phyloP scores from a whole-genome alignment of 805 yeast genomes.

The Wickerhamiella lipophila region DNA sequence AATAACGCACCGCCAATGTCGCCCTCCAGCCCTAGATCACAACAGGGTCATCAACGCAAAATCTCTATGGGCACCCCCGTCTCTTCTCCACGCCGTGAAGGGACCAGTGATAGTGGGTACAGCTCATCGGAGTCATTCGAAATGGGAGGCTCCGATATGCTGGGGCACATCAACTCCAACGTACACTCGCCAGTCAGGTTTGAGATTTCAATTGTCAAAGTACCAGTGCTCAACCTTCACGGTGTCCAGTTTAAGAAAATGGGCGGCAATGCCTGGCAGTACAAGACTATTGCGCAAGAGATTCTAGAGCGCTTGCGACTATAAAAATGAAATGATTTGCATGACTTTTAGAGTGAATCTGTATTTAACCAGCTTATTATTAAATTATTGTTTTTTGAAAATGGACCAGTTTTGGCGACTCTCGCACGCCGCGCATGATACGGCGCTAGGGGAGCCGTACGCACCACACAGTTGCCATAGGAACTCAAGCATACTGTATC shows the following conservation, averaged over 20 bases:
- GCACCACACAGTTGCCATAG: too few relatives aligned
- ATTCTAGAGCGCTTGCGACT: slow-evolving; percentile 49
- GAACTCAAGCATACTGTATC: too few relatives aligned
- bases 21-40: slow-evolving; percentile 22
- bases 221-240: slow-evolving; percentile 75
- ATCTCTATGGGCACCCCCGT: slow-evolving; percentile 25
- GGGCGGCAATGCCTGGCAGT: slow-evolving; percentile 89
- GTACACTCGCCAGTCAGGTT: slow-evolving; percentile 58
- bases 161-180: slow-evolving; percentile 22
- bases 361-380: not conserved
- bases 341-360: too few relatives aligned
- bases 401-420: too few relatives aligned
- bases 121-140: slow-evolving; percentile 28
- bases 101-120: slow-evolving; percentile 20
- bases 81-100: slow-evolving; percentile 18
- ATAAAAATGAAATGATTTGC: not conserved
- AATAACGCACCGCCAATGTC: not conserved
- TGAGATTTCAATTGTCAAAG: slow-evolving; percentile 85
- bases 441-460: too few relatives aligned
- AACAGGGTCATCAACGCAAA: slow-evolving; percentile 22
- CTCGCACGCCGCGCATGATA: too few relatives aligned
- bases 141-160: slow-evolving; percentile 29
- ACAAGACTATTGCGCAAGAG: slow-evolving; percentile 79
- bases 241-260: slow-evolving; percentile 93
- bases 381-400: too few relatives aligned